Base-by-base conservation (phyloP, 495 filamentous ascomycete species). In the Penicillium roqueforti region DNA sequence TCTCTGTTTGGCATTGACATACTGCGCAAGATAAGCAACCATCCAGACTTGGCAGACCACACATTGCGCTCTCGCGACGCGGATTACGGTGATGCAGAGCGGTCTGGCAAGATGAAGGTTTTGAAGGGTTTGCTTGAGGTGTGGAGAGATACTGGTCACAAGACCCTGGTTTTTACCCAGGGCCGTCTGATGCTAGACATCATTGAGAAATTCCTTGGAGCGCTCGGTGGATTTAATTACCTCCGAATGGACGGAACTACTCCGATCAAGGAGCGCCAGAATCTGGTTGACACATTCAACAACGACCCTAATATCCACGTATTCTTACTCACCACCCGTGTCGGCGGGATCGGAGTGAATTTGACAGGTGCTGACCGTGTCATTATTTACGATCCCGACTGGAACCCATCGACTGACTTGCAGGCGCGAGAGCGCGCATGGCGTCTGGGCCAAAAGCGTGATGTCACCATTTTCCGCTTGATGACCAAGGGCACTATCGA, bases 401-500 rank as follows among this genome's bases (percentile, higher is more conserved):
- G 93, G 93, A 97, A 98, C 67, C 91, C 90, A 9, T 93, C 89
- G 2, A 96, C 89, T 1, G 91, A 97, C 61, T 75, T 92, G 25
- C 92, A 98, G 66, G 93, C 93, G 4, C 84, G 92, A n/a, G 93
- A 98, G 71, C 82, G 93, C 51, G 92, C 93, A 20, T 97, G 93
- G 93, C 82, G 93, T 37, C 77, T 98, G 10, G 93, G 93, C 3
- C 93, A 98, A 71, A 97, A 92, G 64, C 84, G 86, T 43, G 88
- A 95, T 41, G 93, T 98, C 18, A 91, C 86, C 0, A 91, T 98
- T 28, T 98, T 93, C 68, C 87, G 93, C 22, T 76, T 98, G 36
- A 91, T 98, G 87, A 93, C 89, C n/a, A 89, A 90, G 2, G 92
- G 92, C 14, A 97, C 93, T 0, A 97, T 98, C 29, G 93, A 98